A percentile compares a stretch with the other conserved stretches of the same genome.
Evolutionary conservation across 768 basidiomycete genomes (phyloP).

Genomic region (Macrocybe gigantea): DNA sequence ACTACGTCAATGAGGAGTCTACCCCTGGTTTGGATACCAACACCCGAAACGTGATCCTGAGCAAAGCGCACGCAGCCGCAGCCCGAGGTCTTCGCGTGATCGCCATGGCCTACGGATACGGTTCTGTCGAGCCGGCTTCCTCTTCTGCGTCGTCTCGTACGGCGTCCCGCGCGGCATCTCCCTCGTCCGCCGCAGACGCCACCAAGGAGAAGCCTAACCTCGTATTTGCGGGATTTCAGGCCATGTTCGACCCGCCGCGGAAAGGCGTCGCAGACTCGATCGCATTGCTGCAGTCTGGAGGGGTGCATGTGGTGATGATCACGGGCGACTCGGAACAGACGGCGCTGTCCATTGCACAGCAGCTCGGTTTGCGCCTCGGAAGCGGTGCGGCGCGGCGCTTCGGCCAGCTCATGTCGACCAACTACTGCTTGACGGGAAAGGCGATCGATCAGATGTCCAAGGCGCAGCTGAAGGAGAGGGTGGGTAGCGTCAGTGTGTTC

Average conservation of each 20-base stretch:
- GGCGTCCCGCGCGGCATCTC: slow-evolving; percentile 23
- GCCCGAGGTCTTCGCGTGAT: slow-evolving; percentile 79
- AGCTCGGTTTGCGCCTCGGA: slow-evolving; percentile 76
- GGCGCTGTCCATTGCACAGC: slow-evolving; percentile 80
- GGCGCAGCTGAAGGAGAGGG: slow-evolving; percentile 74
- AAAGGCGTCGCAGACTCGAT: slow-evolving; percentile 93
- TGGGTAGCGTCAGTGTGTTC: slow-evolving; percentile 82
- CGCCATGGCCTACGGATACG: slow-evolving; percentile 87
- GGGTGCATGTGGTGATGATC: slow-evolving; percentile 98
- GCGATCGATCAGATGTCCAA: slow-evolving; percentile 83
- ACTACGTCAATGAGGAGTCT: slow-evolving; percentile 86
- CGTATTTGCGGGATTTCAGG: slow-evolving; percentile 89
- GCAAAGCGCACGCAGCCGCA: slow-evolving; percentile 68
- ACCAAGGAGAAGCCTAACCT: slow-evolving; percentile 46
- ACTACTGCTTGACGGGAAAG: slow-evolving; percentile 69
- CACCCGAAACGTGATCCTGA: slow-evolving; percentile 61
- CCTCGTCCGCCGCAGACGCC: slow-evolving; percentile 9
- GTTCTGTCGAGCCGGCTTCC: slow-evolving; percentile 36
- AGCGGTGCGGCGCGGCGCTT: slow-evolving; percentile 49
- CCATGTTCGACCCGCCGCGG: slow-evolving; percentile 93
- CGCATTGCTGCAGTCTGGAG: slow-evolving; percentile 70
- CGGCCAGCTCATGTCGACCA: slow-evolving; percentile 19
- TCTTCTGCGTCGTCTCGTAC: slow-evolving; percentile 20
- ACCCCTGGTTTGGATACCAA: slow-evolving; percentile 72
- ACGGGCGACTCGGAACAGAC: slow-evolving; percentile 94